Conservation (phyloP, 805 yeast genomes). For the Scheffersomyces ergatensis region DNA sequence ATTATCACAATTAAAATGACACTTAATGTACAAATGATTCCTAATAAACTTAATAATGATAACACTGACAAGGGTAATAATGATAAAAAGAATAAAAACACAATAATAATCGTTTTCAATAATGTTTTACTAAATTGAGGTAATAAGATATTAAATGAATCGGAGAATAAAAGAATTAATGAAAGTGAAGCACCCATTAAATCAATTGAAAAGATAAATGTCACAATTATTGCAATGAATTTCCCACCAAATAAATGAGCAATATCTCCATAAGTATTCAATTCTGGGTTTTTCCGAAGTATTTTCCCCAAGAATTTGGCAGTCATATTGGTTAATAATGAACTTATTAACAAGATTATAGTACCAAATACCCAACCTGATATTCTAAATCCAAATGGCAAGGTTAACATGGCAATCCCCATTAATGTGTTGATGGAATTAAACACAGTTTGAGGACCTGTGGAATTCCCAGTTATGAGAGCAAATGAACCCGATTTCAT, state of each 20-base stretch:
- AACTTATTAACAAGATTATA: conserved; percentile 39
- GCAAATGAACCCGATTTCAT: conserved; percentile 5
- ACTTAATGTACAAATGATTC: conserved; percentile 53
- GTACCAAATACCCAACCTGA: conserved; percentile 66
- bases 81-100: conserved; percentile 42
- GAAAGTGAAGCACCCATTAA: conserved; percentile 60
- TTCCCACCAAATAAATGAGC: conserved; percentile 51
- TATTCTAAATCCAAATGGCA: conserved; percentile 65
- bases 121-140: conserved; percentile 27
- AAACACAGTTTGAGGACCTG: conserved; percentile 67
- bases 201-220: conserved; percentile 52
- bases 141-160: conserved; percentile 53
- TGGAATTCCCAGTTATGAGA: conserved; percentile 35
- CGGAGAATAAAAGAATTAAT: conserved; percentile 57
- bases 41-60: conserved; percentile 53
- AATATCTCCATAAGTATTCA: conserved; percentile 59
- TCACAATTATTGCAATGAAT: conserved; percentile 40
- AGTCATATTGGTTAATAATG: conserved; percentile 49
- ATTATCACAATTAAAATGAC: conserved; percentile 46
- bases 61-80: conserved; percentile 56
- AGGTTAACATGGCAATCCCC: conserved; percentile 72
- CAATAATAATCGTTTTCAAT: conserved; percentile 43
- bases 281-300: conserved; percentile 32
- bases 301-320: conserved; percentile 55
- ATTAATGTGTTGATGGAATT: conserved; percentile 70